Conservation (phyloP, 176 grass and related monocot genomes). For the Tillandsia leiboldiana region DNA sequence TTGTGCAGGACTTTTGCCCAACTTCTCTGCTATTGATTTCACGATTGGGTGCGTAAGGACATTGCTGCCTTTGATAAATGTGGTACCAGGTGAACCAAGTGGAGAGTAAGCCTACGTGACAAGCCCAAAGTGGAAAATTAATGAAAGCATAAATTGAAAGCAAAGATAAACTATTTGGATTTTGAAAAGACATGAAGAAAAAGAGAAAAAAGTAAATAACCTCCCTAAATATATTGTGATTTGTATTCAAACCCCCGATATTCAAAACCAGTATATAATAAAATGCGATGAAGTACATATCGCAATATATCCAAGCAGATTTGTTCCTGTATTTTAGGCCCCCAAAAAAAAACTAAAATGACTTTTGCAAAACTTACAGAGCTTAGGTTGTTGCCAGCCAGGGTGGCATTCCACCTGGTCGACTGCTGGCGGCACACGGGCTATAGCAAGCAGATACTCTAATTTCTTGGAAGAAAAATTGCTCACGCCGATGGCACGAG, state of each 20-base stretch:
- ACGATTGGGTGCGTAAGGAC: conserved; percentile 17
- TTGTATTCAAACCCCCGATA: too few species aligned
- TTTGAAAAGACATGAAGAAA: too few species aligned
- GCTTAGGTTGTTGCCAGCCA: conserved; percentile 37
- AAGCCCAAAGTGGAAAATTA: background rate
- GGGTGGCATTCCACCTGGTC: conserved; percentile 53
- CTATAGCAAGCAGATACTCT: conserved; percentile 29
- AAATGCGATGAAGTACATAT: too few species aligned
- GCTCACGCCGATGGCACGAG: conserved; percentile 42
- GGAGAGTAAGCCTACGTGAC: conserved; percentile 30
- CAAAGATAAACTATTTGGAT: background rate
- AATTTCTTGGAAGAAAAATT: conserved; percentile 48
- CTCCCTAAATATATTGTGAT: too few species aligned
- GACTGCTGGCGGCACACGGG: conserved; percentile 40
- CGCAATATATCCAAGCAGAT: too few species aligned
- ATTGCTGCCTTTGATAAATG: conserved; percentile 24
- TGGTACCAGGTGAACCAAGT: conserved; percentile 33
- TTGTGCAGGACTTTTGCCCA: conserved; percentile 37
- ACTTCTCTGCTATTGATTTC: conserved; percentile 23
- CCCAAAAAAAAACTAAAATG: background rate
- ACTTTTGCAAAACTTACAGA: conserved; percentile 24
- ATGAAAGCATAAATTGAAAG: background rate
- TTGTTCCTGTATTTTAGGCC: too few species aligned
- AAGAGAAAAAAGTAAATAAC: too few species aligned
- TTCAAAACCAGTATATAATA: too few species aligned